Percentiles rank a stretch among this genome's conserved stretches.
Evolutionary conservation across 495 filamentous ascomycete genomes (phyloP).

Genomic region (Pyrenopolyporus hunteri): DNA sequence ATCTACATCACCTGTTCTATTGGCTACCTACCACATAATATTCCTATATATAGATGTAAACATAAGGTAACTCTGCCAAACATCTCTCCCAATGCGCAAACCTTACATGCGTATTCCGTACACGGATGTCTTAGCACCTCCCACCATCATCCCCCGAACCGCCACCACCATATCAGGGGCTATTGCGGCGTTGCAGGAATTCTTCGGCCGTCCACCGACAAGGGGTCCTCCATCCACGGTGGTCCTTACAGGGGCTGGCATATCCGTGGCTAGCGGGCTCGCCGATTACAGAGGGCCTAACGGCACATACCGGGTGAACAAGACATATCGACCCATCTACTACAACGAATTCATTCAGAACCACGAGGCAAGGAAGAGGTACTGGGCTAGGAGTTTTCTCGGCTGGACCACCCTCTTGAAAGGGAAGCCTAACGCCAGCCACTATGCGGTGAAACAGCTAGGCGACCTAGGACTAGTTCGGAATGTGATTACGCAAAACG

Average conservation of each 20-base stretch:
- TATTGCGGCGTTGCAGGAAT: conserved; percentile 72
- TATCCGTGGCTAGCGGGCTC: conserved; percentile 90
- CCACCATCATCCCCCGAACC: conserved; percentile 71
- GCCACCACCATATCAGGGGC: conserved; percentile 75
- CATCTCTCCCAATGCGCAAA: conserved; percentile 60
- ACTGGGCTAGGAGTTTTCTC: conserved; percentile 94
- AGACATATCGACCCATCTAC: conserved; percentile 88
- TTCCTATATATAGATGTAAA: no score
- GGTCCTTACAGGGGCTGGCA: conserved; percentile 89
- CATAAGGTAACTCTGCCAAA: neutral
- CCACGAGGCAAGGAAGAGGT: conserved; percentile 90
- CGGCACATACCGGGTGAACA: conserved; percentile 91
- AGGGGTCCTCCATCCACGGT: conserved; percentile 57
- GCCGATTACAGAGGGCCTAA: conserved; percentile 90
- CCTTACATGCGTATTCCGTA: conserved; percentile 89
- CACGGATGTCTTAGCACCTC: conserved; percentile 79
- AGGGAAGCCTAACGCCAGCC: conserved; percentile 79
- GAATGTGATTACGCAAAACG: conserved; percentile 91
- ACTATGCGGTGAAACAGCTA: conserved; percentile 75
- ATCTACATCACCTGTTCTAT: neutral
- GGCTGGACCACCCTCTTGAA: conserved; percentile 84
- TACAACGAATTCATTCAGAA: conserved; percentile 82
- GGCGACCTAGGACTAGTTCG: conserved; percentile 73
- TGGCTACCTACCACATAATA: no score
- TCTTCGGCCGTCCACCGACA: conserved; percentile 67